Percentiles rank a stretch among this genome's conserved stretches.
Conservation (phyloP, 805 yeast genomes). For the Candida mattraensis region DNA sequence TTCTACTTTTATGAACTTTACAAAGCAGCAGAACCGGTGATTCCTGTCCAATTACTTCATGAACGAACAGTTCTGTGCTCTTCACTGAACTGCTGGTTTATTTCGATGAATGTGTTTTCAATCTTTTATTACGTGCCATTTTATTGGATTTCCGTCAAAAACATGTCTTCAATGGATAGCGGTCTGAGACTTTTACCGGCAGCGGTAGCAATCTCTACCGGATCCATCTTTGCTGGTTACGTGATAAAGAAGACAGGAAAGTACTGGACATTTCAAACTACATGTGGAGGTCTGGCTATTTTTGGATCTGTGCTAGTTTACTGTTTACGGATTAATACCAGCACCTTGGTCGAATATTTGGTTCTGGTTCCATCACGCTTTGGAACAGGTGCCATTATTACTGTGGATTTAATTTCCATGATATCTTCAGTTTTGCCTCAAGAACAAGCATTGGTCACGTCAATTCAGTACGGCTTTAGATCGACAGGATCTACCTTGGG, state of each 20-base stretch:
- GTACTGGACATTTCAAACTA: conserved; percentile 50
- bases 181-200: conserved; percentile 52
- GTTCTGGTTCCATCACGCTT: conserved; percentile 56
- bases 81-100: conserved; percentile 67
- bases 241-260: conserved; percentile 68
- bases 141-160: conserved; percentile 40
- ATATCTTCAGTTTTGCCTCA: conserved; percentile 70
- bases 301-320: conserved; percentile 45
- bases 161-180: conserved; percentile 26
- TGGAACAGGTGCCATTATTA: conserved; percentile 66
- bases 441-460: conserved; percentile 82
- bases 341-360: conserved; percentile 39
- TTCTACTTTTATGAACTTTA: conserved; percentile 54
- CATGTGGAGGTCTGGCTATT: conserved; percentile 42
- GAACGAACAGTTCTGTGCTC: conserved; percentile 64
- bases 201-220: conserved; percentile 65
- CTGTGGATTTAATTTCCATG: conserved; percentile 70
- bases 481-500: conserved; percentile 57
- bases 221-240: conserved; percentile 66
- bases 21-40: conserved; percentile 61
- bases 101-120: conserved; percentile 66
- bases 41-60: conserved; percentile 59
- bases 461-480: conserved; percentile 76
- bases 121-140: conserved; percentile 71
- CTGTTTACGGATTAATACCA: conserved; percentile 15